Base-by-base conservation (phyloP, 306 rosid genomes). In the Castanospermum australe region DNA sequence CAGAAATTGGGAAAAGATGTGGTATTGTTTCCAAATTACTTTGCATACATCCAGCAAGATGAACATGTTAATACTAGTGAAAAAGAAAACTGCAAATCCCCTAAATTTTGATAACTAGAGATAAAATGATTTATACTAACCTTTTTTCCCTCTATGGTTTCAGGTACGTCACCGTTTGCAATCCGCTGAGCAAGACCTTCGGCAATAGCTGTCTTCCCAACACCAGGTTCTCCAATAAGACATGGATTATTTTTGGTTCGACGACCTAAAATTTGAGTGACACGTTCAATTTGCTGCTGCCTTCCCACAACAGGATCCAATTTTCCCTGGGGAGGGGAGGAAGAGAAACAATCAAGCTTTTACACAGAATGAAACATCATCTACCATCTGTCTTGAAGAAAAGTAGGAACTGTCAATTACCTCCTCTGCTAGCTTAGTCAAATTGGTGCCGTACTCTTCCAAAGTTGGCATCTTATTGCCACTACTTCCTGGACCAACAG, bases 121-220 rank as follows among this genome's bases (percentile, higher is more conserved):
- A 21, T 36, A 63, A 51, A 67, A 57, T 48, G 54, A 48, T 68
- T 78, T 71, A 28, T 25, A 77, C 81, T 51, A 75, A 95, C 99
- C 97, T 95, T 92, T 80, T 95, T 95, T 24, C 99, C 99, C 88
- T 95, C 99, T 66, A 95, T 93, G 36, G 99, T 95, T 89, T 95
- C 99, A 73, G 98, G 99, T 17, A 95, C 99, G 87, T 95, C 99
- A 84, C 97, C 97, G 79, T 44, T 93, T 39, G 99, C 88, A 79
- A 95, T 95, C 77, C 98, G 80, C 81, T 95, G 99, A 48, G 99
- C 99, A 85, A 95, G 99, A 67, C 98, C 99, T 85, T 95, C 99
- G 20, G 99, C 99, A 71, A 95, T 95, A 48, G 99, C 99, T 68
- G 99, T 95, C 90, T 95, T 95, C 59, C 99, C 99, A 77, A 95